These are phyloP conservation scores for Penicillium sp. DNA, from an alignment of 2,329 filamentous ascomycete genomes.

Conservation along the genomic window DNA sequence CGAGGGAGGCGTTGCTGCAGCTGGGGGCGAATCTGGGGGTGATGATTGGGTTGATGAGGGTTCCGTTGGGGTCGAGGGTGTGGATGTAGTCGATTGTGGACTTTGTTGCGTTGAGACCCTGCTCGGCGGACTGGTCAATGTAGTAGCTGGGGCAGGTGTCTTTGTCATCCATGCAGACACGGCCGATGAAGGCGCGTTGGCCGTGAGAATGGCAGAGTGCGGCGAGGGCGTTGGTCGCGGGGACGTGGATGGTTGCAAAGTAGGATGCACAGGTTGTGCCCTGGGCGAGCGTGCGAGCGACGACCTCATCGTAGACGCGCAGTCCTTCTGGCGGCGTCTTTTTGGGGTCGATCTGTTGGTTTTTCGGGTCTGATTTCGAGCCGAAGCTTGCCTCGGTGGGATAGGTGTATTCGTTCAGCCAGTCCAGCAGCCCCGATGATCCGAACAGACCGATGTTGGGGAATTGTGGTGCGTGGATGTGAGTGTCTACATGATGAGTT, in stretches of 20 bases:
- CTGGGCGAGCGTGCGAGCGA: constrained; percentile 79
- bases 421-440: constrained; percentile 87
- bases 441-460: constrained; percentile 94
- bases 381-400: constrained; percentile 81
- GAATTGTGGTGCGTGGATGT: constrained; percentile 93
- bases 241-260: constrained; percentile 86
- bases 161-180: constrained; percentile 85
- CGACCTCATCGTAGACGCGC: constrained; percentile 73
- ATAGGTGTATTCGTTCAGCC: constrained; percentile 93
- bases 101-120: constrained; percentile 60
- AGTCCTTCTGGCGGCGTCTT: constrained; percentile 33
- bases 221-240: constrained; percentile 84
- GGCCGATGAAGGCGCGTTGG: constrained; percentile 86
- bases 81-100: constrained; percentile 68
- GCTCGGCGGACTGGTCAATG: constrained; percentile 69
- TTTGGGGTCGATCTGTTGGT: constrained; percentile 22
- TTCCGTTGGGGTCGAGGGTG: constrained; percentile 64
- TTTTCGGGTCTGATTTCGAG: constrained; percentile 25
- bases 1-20: constrained; percentile 59
- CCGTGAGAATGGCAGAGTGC: constrained; percentile 77
- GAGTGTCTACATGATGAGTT: constrained; percentile 67
- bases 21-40: constrained; percentile 68
- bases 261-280: constrained; percentile 93
- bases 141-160: constrained; percentile 74
- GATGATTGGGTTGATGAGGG: constrained; percentile 74